Percentiles rank a stretch among this genome's conserved stretches.
Conservation (phyloP, 2,329 filamentous ascomycete species). For the Microcyclospora tardicrescens region DNA sequence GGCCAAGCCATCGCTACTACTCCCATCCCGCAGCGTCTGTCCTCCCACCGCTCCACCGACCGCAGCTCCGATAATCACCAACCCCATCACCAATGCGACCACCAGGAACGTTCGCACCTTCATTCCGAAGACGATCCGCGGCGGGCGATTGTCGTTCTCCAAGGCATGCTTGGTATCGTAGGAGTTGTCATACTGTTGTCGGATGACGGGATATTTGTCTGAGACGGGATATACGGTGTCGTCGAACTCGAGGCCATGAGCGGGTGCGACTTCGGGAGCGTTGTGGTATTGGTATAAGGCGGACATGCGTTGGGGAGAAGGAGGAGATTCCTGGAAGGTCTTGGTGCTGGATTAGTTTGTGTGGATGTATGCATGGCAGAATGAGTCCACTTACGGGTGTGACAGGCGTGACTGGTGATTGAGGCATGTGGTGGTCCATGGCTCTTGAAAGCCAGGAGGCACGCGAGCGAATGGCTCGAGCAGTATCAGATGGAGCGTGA, state of each 20-base stretch:
- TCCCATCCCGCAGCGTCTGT: conserved; percentile 14
- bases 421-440: no score
- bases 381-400: no score
- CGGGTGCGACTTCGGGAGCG: conserved; percentile 26
- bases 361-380: no score
- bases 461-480: no score
- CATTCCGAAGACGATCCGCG: conserved; percentile 28
- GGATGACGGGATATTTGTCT: conserved; percentile 25
- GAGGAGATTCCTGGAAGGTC: not conserved
- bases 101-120: conserved; percentile 24
- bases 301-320: conserved; percentile 17
- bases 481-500: no score
- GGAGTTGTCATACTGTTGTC: conserved; percentile 11
- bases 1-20: conserved; percentile 1
- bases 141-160: conserved; percentile 18
- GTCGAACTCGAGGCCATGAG: conserved; percentile 27
- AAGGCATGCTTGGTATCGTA: conserved; percentile 10
- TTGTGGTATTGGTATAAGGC: conserved; percentile 28
- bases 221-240: conserved; percentile 23
- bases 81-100: conserved; percentile 19
- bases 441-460: no score
- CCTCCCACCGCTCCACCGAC: conserved; percentile 25
- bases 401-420: no score
- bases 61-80: conserved; percentile 24
- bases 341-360: not conserved